Conservation (phyloP, 2,329 filamentous ascomycete species). For the Emericellopsis cladophorae region DNA sequence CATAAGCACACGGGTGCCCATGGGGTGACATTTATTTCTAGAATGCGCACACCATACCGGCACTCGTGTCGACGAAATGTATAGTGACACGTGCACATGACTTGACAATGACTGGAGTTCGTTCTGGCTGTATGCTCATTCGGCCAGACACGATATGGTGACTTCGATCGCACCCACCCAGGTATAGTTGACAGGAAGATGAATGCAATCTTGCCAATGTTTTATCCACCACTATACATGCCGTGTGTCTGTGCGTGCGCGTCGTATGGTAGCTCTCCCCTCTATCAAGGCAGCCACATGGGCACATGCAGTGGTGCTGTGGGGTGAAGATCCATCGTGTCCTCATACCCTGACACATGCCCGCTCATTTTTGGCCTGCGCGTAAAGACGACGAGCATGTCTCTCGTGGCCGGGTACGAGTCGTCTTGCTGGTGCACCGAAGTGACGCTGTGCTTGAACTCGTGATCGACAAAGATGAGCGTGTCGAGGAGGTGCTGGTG, state of each 20-base stretch:
- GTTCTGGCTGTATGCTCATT: too few species aligned
- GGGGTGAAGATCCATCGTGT: constrained; percentile 9
- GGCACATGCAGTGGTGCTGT: constrained; percentile 8
- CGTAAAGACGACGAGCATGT: constrained; percentile 15
- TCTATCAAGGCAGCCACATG: constrained; percentile 7
- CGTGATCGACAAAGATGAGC: constrained; percentile 12
- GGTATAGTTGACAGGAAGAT: too few species aligned
- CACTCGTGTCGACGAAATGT: too few species aligned
- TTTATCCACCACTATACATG: neutral
- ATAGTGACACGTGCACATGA: too few species aligned
- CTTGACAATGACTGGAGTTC: too few species aligned
- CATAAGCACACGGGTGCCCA: too few species aligned
- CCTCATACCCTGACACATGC: constrained; percentile 10
- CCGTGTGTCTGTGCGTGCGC: neutral
- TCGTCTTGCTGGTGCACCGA: constrained; percentile 9
- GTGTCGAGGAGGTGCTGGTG: constrained; percentile 12
- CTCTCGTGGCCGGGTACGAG: constrained; percentile 8
- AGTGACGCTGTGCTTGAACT: constrained; percentile 13
- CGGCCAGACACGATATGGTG: too few species aligned
- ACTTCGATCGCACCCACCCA: too few species aligned
- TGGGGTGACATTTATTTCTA: too few species aligned
- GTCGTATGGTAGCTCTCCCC: too few species aligned
- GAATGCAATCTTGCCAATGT: too few species aligned
- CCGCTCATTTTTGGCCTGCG: constrained; percentile 9
- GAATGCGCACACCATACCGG: too few species aligned